Evolutionary conservation across 2,329 filamentous ascomycete species (phyloP), one percentile per base, ranked within the genome.

Genomic region (Anisogramma anomala): DNA sequence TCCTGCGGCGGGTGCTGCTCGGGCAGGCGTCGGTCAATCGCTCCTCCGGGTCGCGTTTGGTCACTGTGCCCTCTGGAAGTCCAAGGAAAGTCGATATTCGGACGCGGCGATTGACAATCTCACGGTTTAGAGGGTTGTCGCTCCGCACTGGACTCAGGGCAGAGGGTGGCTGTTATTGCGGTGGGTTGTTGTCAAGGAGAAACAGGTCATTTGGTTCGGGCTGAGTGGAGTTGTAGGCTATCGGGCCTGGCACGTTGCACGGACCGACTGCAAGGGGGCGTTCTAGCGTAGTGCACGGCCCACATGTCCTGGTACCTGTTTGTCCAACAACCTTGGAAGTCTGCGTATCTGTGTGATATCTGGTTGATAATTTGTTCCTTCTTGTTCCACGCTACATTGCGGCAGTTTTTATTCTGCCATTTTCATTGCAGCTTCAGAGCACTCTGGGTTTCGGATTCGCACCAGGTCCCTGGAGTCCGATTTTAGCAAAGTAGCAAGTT

Each of bases 41-140:
- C 34, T 36, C 11, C 31, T 28, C 26, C 22, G 25, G 23, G 33
- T 19, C 39, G 14, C 40, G 26, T 19, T 6, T 27, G 41, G 18
- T 26, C 35, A 33, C 36, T 33, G 39, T 39, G 40, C 33, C 39
- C 36, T 36, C 20, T 40, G 33, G 36, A 27, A n/a, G 9, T 17
- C 35, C 35, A n/a, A 23, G 18, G 22, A 32, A 27, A 26, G 10
- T 15, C 25, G 36, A 23, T 19, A 39, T 15, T 22, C 20, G 14
- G 15, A 36, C 19, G 25, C 33, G 34, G 40, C 36, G 33, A 43
- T 34, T 10, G 8, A n/a, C 36, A 34, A 36, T 18, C 3, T 32
- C 30, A 15, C 15, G 8, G 11, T 32, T 4, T 11, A 3, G 17
- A 14, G 18, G 4, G 30, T 18, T 10, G 30, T 32, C 30, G 8